Evolutionary conservation across 768 basidiomycete genomes (phyloP).

Genomic region (Exidia glandulosa): DNA sequence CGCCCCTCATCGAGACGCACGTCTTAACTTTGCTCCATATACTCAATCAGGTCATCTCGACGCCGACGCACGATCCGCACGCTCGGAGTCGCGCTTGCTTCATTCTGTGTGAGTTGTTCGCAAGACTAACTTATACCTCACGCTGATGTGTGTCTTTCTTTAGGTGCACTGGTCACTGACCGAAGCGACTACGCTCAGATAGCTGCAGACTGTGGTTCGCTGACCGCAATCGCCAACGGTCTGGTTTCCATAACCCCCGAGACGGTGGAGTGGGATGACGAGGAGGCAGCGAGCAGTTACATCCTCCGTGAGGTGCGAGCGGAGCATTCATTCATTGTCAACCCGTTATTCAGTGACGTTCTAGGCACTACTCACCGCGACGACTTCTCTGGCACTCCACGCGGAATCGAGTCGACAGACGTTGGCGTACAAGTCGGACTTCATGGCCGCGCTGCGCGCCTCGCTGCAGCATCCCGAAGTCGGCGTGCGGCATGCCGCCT

Average conservation of each 20-base stretch:
- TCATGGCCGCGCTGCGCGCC: slow-evolving; percentile 43
- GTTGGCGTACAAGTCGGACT: slow-evolving; percentile 46
- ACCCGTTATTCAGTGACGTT: neutral
- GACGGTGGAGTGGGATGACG: slow-evolving; percentile 48
- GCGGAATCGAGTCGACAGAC: slow-evolving; percentile 61
- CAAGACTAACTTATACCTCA: neutral
- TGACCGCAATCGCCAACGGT: slow-evolving; percentile 42
- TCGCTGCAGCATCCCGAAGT: slow-evolving; percentile 51
- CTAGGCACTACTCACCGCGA: slow-evolving; percentile 62
- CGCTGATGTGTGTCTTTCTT: neutral
- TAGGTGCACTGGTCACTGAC: slow-evolving; percentile 56
- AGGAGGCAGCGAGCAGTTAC: slow-evolving; percentile 50
- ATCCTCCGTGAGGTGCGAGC: slow-evolving; percentile 50
- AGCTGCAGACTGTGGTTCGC: slow-evolving; percentile 59
- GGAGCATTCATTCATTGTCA: neutral
- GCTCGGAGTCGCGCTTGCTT: slow-evolving; percentile 62
- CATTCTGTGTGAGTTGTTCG: slow-evolving; percentile 46
- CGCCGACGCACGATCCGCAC: slow-evolving; percentile 28
- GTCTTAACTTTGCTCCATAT: slow-evolving; percentile 59
- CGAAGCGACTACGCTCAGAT: slow-evolving; percentile 52
- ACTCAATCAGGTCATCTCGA: slow-evolving; percentile 47
- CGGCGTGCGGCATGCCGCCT: slow-evolving; percentile 77
- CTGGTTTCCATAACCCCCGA: slow-evolving; percentile 45
- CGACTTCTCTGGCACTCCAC: slow-evolving; percentile 63
- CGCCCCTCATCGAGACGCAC: slow-evolving; percentile 30